Base-by-base conservation (phyloP, 192 early-diverging fungal species). In the Entomortierella parvispora region DNA sequence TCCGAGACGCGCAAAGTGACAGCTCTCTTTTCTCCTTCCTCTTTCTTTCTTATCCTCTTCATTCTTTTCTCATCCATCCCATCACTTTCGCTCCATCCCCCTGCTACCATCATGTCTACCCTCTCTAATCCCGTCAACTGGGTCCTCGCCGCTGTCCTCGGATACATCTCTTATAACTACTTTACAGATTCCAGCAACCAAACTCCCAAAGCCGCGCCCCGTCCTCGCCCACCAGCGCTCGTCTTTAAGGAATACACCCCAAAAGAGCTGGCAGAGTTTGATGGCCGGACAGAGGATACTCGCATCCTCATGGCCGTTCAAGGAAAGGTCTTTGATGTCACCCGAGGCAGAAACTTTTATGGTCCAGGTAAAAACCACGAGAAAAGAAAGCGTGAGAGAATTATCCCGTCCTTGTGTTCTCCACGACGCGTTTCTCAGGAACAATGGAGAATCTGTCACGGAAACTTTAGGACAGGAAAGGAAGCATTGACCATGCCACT, bases 301-400 rank as follows among this genome's bases (percentile, higher is more conserved):
- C 76, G 83, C 20, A 92, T 99, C 58, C 90, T 91, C 34, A 87
- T 97, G 71, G 93, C 84, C 4, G 90, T 99, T n/a, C 88, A 89
- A 29, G 91, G 95, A 15, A 88, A 85, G 22, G 93, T 99, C 23
- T 99, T 91, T 79, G 96, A 99, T 74, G 97, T 99, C 31, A 88
- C 92, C 3, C 71, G 81, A 26, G 93, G 94, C 26, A 83, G 88
- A 28, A 84, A 82, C 33, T 97, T 98, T 80, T 98, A 98, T 74
- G 97, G 97, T 0, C 97, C 97, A 33, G 92, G 91, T 91, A 81
- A 52, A 20, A 25, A 28, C 23, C 18, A 50, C n/a, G n/a, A n/a
- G n/a, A n/a, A n/a, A n/a, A n/a, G n/a, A n/a, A 18, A 11, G 40
- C 18, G 18, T 2, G 28, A 32, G 23, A n/a, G n/a, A n/a, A n/a